Base-by-base conservation (phyloP, 1,139 yeast species). In the Scheffersomyces parashehatae region DNA sequence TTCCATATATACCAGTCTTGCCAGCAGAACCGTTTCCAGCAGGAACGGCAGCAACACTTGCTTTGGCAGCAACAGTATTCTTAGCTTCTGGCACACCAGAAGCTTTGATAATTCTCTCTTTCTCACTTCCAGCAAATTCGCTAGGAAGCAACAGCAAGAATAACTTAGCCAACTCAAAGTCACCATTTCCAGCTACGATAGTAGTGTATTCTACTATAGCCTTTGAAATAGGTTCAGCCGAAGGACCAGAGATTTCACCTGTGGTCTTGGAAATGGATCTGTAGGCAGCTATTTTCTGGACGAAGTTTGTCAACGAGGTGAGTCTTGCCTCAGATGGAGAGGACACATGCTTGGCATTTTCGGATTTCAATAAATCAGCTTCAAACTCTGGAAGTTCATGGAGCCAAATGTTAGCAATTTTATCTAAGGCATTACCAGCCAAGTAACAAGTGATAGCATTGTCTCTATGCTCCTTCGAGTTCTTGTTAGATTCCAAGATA, bases 291-390 rank as follows among this genome's bases (percentile, higher is more conserved):
- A 90, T 78, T 65, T 91, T 91, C 61, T 88, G 95, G 45, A 89
- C 87, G 61, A 90, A 86, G 55, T 81, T 83, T 46, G 86, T 85
- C 59, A 93, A 75, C 5, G 96, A 86, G 54, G 82, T 86, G 53
- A 86, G 83, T 60, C 91, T 90, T 15, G 97, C 96, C 51, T 86
- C 95, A 44, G 87, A 85, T 3, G 88, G 84, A n/a, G 89, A 76
- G 2, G 75, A 61, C 29, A 78, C 68, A 20, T 66, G 68, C 1
- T 57, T 52, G 13, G 59, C 56, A 29, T 70, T 64, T 24, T 71
- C 65, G 5, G 73, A 62, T 44, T 71, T 64, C 50, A 83, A 67
- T 45, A 81, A 70, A 44, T 71, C 69, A 9, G 67, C 56, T 65
- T 91, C 96, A 46, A 77, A 66, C 0, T 65, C 71, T 16, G 81